Evolutionary conservation across 345 rosid species (phyloP), one percentile per base, ranked within the genome.

Genomic region (Populus deltoides): DNA sequence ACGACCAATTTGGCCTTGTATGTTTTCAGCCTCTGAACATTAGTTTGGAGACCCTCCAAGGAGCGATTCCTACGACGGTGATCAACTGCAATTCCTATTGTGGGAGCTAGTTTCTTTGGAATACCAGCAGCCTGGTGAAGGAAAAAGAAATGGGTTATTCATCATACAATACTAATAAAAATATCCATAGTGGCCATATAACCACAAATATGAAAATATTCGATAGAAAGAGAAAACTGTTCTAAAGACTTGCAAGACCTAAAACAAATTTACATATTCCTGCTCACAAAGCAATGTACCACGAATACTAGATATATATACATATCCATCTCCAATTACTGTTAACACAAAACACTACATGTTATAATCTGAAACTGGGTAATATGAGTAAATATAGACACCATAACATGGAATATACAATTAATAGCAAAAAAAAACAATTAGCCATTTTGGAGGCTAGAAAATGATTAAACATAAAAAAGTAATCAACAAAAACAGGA

Each of bases 1-100:
- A 94, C 92, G 47, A 93, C 94, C 78, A 94, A 76, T 77, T 90
- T 92, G n/a, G 92, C 93, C 88, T 88, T 92, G 92, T 87, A 93
- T 12, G 98, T 90, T 84, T 94, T 94, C 65, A 94, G 79, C 88
- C 98, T 93, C 82, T 89, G 97, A 35, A 92, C 87, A 83, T 94
- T 94, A 75, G 88, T 66, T 53, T 90, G 98, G n/a, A 93, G 87
- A 75, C 97, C 77, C 86, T 93, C 98, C 79, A 93, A 74, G 0
- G 98, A 94, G 1, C 87, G 86, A 79, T 94, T 94, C 74, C 80
- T 93, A 6, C 98, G 88, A 6, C 98, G 97, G 71, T 93, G 95
- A 82, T 94, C 98, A 43, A 94, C 90, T 0, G 97, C 79, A 33
- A 94, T 86, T 39, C 98, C 98, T 13, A 94, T 86, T 0, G 98